phyloP scores from a whole-genome alignment of 2,329 filamentous ascomycete genomes.

The Monosporascus sp. region DNA sequence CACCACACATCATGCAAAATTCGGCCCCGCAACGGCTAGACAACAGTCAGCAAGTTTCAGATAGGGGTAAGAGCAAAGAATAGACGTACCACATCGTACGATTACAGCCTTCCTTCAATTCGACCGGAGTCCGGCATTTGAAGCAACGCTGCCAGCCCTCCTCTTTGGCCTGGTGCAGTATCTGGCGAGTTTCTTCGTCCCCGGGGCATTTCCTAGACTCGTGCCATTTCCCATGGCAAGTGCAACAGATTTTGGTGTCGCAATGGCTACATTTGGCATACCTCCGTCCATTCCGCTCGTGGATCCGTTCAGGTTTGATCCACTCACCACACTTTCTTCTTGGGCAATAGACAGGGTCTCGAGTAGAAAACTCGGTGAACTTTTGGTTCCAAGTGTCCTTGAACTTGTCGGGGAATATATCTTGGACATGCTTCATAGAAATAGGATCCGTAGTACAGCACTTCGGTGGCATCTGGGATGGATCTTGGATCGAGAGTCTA shows the following conservation, averaged over 20 bases:
- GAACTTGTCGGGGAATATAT: slow-evolving; percentile 67
- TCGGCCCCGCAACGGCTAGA: slow-evolving; percentile 67
- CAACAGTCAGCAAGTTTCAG: slow-evolving; percentile 16
- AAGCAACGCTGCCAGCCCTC: slow-evolving; percentile 73
- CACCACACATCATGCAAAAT: slow-evolving; percentile 82
- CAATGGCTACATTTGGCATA: slow-evolving; percentile 67
- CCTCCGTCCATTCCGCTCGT: slow-evolving; percentile 53
- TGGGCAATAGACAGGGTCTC: slow-evolving; percentile 74
- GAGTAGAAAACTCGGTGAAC: slow-evolving; percentile 69
- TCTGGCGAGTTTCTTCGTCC: slow-evolving; percentile 59
- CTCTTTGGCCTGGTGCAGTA: slow-evolving; percentile 61
- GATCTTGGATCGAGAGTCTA: slow-evolving; percentile 68
- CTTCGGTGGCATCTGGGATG: slow-evolving; percentile 76
- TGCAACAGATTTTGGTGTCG: slow-evolving; percentile 66
- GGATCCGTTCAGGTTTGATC: slow-evolving; percentile 70
- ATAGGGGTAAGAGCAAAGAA: not conserved
- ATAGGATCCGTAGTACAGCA: slow-evolving; percentile 75
- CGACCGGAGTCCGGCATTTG: slow-evolving; percentile 67
- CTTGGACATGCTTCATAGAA: slow-evolving; percentile 69
- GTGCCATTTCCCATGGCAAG: slow-evolving; percentile 74
- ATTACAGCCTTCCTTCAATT: slow-evolving; percentile 78
- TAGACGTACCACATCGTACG: slow-evolving; percentile 75
- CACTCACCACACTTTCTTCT: slow-evolving; percentile 67
- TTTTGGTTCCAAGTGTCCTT: slow-evolving; percentile 78
- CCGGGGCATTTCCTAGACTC: slow-evolving; percentile 62